Evolutionary conservation across 2,329 filamentous ascomycete species (phyloP).

Genomic region (Ophiostoma australiae): DNA sequence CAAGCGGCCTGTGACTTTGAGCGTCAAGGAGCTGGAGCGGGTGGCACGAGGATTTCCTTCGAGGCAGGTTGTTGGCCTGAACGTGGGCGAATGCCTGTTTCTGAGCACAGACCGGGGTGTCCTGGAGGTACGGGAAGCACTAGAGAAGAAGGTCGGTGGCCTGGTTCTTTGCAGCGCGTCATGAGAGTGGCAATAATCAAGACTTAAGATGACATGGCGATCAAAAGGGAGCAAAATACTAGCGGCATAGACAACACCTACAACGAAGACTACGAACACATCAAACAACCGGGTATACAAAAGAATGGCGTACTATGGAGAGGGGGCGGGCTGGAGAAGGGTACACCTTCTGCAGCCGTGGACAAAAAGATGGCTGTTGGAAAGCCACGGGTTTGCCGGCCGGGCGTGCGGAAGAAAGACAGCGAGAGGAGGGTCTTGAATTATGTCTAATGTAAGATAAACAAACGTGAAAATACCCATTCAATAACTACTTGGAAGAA

Average conservation of each 20-base stretch:
- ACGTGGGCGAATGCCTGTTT: constrained; percentile 77
- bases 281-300: not conserved
- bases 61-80: constrained; percentile 68
- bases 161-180: constrained; percentile 68
- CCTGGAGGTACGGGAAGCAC: constrained; percentile 75
- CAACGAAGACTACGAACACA: constrained; percentile 6
- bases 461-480: constrained; percentile 19
- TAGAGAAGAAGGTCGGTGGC: constrained; percentile 76
- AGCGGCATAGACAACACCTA: not conserved
- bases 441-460: constrained; percentile 21
- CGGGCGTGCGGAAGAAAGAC: not conserved
- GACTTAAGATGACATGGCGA: not conserved
- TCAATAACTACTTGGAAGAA: constrained; percentile 10
- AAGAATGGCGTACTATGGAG: not conserved
- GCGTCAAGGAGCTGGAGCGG: constrained; percentile 55
- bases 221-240: no score
- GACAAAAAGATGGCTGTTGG: not conserved
- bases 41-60: constrained; percentile 65
- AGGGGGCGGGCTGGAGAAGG: not conserved
- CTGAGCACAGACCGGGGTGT: constrained; percentile 72
- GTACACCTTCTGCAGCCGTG: not conserved
- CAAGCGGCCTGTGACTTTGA: constrained; percentile 64
- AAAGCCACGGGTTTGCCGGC: not conserved
- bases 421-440: not conserved
- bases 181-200: constrained; percentile 32